Percentiles rank a stretch among this genome's conserved stretches.
Conservation (phyloP, 805 yeast species). For the Debaryomyces maramus region DNA sequence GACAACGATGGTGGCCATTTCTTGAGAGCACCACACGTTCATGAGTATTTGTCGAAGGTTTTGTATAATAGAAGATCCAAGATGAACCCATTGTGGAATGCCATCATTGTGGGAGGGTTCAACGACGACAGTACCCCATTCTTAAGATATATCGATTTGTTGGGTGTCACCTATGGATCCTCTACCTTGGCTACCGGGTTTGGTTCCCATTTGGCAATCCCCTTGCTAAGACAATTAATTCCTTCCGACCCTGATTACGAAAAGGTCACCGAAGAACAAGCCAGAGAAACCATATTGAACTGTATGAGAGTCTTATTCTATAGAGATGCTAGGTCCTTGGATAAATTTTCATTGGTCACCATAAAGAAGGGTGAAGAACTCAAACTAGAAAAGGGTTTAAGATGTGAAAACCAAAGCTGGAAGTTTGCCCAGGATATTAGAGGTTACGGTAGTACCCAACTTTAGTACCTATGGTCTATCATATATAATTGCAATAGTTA, state of each 20-base stretch:
- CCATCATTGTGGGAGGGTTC: conserved; percentile 87
- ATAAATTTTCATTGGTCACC: conserved; percentile 78
- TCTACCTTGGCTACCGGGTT: conserved; percentile 94
- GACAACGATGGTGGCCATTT: conserved; percentile 62
- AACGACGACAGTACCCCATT: conserved; percentile 66
- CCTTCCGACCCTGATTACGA: conserved; percentile 76
- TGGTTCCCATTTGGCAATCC: conserved; percentile 93
- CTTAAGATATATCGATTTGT: conserved; percentile 81
- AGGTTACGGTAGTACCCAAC: conserved; percentile 82
- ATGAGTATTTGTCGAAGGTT: conserved; percentile 80
- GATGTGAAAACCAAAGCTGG: conserved; percentile 82
- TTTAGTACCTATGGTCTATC: too few relatives aligned
- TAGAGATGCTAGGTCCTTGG: conserved; percentile 93
- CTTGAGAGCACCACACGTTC: conserved; percentile 82
- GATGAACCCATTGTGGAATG: conserved; percentile 96
- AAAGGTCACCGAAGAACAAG: conserved; percentile 70
- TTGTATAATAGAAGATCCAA: conserved; percentile 86
- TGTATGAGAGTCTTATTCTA: conserved; percentile 93
- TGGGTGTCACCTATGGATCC: conserved; percentile 88
- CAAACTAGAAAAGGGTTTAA: conserved; percentile 61
- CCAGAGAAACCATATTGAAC: conserved; percentile 72
- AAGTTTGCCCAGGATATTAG: conserved; percentile 81
- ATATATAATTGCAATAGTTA: too few relatives aligned
- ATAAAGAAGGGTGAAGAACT: conserved; percentile 60
- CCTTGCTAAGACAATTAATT: conserved; percentile 80